Percentiles rank a stretch among this genome's conserved stretches.
phyloP scores from a whole-genome alignment of 2,329 filamentous ascomycete species.

The Leptographium flavum region DNA sequence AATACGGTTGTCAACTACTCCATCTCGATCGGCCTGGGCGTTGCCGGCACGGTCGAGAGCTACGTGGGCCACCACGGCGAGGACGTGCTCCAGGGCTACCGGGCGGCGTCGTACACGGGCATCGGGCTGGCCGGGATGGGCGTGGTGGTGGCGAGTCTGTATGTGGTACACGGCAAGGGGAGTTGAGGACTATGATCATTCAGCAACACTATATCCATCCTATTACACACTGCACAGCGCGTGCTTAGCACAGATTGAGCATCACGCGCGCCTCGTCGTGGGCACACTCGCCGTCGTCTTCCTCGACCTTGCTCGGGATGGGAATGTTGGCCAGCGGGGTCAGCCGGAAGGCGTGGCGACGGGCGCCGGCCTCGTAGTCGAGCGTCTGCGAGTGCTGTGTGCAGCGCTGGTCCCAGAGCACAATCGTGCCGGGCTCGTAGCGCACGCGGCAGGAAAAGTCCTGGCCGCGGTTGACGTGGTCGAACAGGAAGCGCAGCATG shows the following conservation, averaged over 20 bases:
- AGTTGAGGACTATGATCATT: too few species aligned
- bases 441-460: conserved; percentile 33
- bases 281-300: conserved; percentile 9
- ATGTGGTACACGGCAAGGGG: background rate
- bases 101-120: conserved; percentile 23
- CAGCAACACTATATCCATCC: too few species aligned
- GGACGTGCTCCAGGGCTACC: conserved; percentile 19
- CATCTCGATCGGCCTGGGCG: conserved; percentile 49
- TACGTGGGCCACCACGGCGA: conserved; percentile 16
- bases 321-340: conserved; percentile 24
- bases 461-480: conserved; percentile 29
- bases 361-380: conserved; percentile 10
- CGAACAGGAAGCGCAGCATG: conserved; percentile 26
- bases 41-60: conserved; percentile 49
- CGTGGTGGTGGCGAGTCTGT: conserved; percentile 8
- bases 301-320: conserved; percentile 19
- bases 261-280: conserved; percentile 7
- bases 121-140: conserved; percentile 22
- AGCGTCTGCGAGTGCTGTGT: conserved; percentile 14
- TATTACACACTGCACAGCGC: too few species aligned
- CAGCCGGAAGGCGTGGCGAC: conserved; percentile 16
- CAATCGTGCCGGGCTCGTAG: conserved; percentile 29
- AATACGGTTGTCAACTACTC: conserved; percentile 54
- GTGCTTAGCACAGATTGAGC: conserved; percentile 7
- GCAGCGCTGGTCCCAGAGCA: conserved; percentile 21